Conservation (phyloP, 2,329 filamentous ascomycete species). For the Phialophora expanda region DNA sequence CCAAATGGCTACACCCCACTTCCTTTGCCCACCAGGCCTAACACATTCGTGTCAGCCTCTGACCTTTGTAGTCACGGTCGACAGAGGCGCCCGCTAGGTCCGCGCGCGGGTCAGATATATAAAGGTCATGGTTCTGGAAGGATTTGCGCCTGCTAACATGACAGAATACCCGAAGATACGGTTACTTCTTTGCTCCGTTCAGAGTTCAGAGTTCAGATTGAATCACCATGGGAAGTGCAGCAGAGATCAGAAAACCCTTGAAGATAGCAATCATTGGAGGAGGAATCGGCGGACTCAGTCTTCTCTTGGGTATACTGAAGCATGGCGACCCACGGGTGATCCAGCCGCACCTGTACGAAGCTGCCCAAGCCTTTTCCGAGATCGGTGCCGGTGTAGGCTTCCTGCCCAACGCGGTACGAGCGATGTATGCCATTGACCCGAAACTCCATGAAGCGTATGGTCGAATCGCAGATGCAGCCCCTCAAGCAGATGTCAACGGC, state of each 20-base stretch:
- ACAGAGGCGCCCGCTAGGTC: neutral
- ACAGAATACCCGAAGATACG: neutral
- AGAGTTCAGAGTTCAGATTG: no score
- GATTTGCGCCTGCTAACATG: neutral
- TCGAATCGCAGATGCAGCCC: constrained; percentile 9
- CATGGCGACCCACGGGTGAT: constrained; percentile 14
- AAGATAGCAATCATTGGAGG: constrained; percentile 17
- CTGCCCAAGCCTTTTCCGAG: constrained; percentile 14
- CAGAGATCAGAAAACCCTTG: constrained; percentile 5
- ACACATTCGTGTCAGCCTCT: neutral
- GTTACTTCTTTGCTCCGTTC: neutral
- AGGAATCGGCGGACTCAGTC: constrained; percentile 18
- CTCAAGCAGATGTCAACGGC: neutral
- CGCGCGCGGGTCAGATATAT: neutral
- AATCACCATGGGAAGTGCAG: constrained; percentile 10
- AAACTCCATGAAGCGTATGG: constrained; percentile 14
- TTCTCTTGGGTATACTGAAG: constrained; percentile 19
- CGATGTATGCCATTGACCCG: constrained; percentile 13
- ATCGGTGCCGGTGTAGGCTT: constrained; percentile 20
- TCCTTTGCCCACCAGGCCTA: neutral
- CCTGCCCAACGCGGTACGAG: constrained; percentile 20
- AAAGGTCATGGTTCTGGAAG: neutral
- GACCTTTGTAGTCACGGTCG: neutral
- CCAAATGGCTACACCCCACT: neutral
- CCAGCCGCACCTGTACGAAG: constrained; percentile 21